Evolutionary conservation across 805 yeast species (phyloP).

Genomic region (Metschnikowia continentalis): DNA sequence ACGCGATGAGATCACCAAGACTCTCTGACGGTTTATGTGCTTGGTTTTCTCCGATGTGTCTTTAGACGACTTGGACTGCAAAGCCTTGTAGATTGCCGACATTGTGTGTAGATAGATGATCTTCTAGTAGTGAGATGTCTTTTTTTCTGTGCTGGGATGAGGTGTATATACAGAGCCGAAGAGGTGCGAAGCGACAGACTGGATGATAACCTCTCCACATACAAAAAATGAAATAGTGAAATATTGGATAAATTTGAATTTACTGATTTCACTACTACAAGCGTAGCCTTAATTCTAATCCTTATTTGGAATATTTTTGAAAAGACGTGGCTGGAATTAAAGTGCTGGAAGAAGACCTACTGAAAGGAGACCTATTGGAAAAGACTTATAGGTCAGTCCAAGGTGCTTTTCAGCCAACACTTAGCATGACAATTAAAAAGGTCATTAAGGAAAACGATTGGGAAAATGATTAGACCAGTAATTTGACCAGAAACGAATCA

Average conservation of each 20-base stretch:
- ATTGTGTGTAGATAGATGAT: slow-evolving; percentile 17
- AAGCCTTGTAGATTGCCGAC: slow-evolving; percentile 46
- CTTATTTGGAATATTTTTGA: background rate
- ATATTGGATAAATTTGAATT: background rate
- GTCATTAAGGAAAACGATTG: too few relatives aligned
- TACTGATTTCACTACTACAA: background rate
- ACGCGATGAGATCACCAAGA: slow-evolving; percentile 84
- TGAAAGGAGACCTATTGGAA: background rate
- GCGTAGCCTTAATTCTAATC: background rate
- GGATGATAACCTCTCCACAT: background rate
- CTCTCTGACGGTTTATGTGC: slow-evolving; percentile 82
- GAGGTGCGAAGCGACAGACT: background rate
- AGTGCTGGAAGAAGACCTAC: background rate
- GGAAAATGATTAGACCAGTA: too few relatives aligned
- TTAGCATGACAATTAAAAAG: too few relatives aligned
- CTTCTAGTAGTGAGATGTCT: background rate
- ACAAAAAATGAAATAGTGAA: background rate
- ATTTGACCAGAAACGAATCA: too few relatives aligned
- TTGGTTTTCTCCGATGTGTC: slow-evolving; percentile 45
- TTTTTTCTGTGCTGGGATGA: slow-evolving; percentile 1
- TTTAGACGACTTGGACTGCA: slow-evolving; percentile 44
- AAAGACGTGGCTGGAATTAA: background rate
- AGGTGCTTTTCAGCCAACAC: background rate
- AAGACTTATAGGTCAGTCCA: background rate
- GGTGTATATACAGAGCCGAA: slow-evolving; percentile 6